phyloP scores from a whole-genome alignment of 495 filamentous ascomycete species.

The Aspergillus campestris region DNA sequence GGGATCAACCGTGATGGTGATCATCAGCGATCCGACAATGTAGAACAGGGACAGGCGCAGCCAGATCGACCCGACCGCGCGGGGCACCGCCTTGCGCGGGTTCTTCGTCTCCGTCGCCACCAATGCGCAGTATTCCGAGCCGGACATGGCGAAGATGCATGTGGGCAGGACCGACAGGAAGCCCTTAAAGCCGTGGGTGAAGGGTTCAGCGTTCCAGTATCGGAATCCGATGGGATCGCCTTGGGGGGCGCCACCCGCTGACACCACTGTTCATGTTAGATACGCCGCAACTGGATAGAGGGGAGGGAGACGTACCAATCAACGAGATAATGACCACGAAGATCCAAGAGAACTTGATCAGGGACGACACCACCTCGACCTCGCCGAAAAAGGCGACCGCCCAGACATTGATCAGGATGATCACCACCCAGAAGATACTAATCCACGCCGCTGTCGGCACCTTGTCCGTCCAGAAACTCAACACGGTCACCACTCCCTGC shows the following conservation, averaged over 20 bases:
- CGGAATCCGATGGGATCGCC: slow-evolving; percentile 46
- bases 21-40: slow-evolving; percentile 38
- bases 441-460: slow-evolving; percentile 41
- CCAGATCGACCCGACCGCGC: slow-evolving; percentile 58
- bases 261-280: slow-evolving; percentile 33
- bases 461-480: slow-evolving; percentile 46
- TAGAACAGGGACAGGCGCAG: slow-evolving; percentile 60
- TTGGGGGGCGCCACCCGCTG: slow-evolving; percentile 47
- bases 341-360: slow-evolving; percentile 41
- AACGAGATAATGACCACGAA: slow-evolving; percentile 35
- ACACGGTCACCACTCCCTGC: slow-evolving; percentile 46
- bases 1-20: slow-evolving; percentile 48
- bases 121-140: slow-evolving; percentile 48
- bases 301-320: slow-evolving; percentile 5
- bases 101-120: slow-evolving; percentile 58
- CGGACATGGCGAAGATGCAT: slow-evolving; percentile 59
- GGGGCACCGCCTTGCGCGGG: slow-evolving; percentile 50
- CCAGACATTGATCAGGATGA: slow-evolving; percentile 36
- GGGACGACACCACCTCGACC: slow-evolving; percentile 41
- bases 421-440: slow-evolving; percentile 34
- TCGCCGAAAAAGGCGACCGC: slow-evolving; percentile 47
- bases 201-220: slow-evolving; percentile 59
- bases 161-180: slow-evolving; percentile 58
- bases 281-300: slow-evolving; percentile 11
- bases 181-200: slow-evolving; percentile 61